Evolutionary conservation across 345 rosid species (phyloP).

Genomic region (Syzygium oleosum): DNA sequence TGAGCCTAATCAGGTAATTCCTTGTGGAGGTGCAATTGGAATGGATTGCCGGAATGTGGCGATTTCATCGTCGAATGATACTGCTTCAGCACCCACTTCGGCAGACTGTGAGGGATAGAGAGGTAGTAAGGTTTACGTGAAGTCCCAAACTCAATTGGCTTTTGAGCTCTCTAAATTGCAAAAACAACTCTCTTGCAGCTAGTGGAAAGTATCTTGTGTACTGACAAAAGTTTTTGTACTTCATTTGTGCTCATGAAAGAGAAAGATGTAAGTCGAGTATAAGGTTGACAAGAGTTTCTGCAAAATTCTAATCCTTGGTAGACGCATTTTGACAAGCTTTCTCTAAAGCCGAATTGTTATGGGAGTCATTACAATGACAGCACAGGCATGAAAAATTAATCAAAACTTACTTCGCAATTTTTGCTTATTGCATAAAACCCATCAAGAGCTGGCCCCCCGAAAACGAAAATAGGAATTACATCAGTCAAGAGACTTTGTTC

Average conservation of each 20-base stretch:
- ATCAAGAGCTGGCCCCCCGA: background rate
- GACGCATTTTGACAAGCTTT: background rate
- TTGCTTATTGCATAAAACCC: background rate
- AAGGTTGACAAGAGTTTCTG: rapidly evolving
- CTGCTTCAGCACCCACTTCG: slow-evolving; percentile 21
- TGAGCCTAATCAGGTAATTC: background rate
- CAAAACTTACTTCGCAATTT: background rate
- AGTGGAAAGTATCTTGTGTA: background rate
- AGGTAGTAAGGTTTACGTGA: background rate
- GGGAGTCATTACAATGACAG: no score
- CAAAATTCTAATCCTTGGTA: background rate
- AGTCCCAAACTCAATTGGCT: background rate
- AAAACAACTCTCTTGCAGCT: background rate
- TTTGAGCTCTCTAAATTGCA: background rate
- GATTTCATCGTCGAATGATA: slow-evolving; percentile 16
- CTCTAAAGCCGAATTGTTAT: background rate
- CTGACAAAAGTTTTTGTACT: background rate
- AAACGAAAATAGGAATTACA: no score
- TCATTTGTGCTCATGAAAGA: background rate
- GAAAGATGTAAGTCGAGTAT: background rate
- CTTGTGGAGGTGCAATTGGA: slow-evolving; percentile 60
- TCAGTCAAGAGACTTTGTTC: background rate
- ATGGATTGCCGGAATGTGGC: slow-evolving; percentile 57
- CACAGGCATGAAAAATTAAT: background rate
- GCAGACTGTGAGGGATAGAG: slow-evolving; percentile 31